A percentile compares a stretch with the other conserved stretches of the same genome.
Conservation (phyloP, 208 protist genomes). For the Trypanosoma rangeli region DNA sequence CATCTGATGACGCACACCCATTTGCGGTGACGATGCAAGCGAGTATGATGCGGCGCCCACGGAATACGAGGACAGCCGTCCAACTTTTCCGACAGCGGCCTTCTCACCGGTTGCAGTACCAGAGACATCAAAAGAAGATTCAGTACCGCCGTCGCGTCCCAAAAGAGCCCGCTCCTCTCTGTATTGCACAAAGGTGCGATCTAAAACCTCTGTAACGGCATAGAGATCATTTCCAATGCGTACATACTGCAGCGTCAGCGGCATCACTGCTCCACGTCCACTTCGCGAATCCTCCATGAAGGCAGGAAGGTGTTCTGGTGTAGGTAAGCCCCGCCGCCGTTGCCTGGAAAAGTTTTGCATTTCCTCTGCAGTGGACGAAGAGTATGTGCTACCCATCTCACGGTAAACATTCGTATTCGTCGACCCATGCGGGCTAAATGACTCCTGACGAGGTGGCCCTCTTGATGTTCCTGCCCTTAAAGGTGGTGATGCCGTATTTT, state of each 20-base stretch:
- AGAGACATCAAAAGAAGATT: neutral
- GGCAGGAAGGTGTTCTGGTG: neutral
- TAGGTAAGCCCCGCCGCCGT: neutral
- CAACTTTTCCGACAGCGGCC: neutral
- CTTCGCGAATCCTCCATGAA: slow-evolving; percentile 3
- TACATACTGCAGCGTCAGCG: slow-evolving; percentile 51
- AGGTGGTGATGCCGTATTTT: neutral
- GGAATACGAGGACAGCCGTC: slow-evolving; percentile 35
- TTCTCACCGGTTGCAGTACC: neutral
- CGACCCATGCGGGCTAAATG: neutral
- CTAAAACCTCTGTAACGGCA: slow-evolving; percentile 58
- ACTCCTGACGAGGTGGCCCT: too few species aligned
- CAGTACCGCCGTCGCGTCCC: neutral
- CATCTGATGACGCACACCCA: slow-evolving; percentile 43
- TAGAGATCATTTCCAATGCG: slow-evolving; percentile 71
- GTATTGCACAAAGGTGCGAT: slow-evolving; percentile 73
- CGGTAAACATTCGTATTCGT: neutral
- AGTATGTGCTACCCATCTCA: neutral
- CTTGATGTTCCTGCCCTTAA: neutral
- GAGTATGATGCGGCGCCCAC: slow-evolving; percentile 56
- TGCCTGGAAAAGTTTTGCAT: neutral
- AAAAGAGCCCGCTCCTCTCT: slow-evolving; percentile 50
- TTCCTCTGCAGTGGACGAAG: neutral
- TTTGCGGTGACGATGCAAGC: slow-evolving; percentile 27
- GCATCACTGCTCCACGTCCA: slow-evolving; percentile 40